Conservation (phyloP, 768 basidiomycete genomes). For the Boletus eberwhitei region DNA sequence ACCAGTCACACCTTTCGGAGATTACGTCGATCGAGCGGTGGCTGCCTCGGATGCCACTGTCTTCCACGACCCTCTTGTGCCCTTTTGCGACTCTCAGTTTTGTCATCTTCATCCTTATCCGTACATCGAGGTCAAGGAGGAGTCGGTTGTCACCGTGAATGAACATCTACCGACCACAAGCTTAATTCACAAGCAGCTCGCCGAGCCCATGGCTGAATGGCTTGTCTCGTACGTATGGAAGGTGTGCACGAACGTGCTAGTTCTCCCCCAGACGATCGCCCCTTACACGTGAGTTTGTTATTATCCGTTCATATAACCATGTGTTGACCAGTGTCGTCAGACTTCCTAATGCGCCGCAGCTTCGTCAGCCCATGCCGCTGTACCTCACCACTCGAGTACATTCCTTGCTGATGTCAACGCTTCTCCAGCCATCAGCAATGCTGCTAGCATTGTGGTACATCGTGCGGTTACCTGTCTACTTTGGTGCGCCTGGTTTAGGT, state of each 20-base stretch:
- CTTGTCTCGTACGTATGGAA: slow-evolving; percentile 79
- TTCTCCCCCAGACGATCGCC: slow-evolving; percentile 52
- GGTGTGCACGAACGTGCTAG: slow-evolving; percentile 69
- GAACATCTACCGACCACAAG: slow-evolving; percentile 36
- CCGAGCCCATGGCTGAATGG: slow-evolving; percentile 79
- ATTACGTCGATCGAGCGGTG: slow-evolving; percentile 72
- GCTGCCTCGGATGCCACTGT: slow-evolving; percentile 37
- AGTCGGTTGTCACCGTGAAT: slow-evolving; percentile 41
- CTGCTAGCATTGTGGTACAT: slow-evolving; percentile 83
- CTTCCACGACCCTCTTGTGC: slow-evolving; percentile 22
- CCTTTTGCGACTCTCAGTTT: slow-evolving; percentile 25
- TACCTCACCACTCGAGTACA: slow-evolving; percentile 60
- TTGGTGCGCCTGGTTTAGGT: slow-evolving; percentile 49
- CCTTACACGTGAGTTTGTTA: slow-evolving; percentile 49
- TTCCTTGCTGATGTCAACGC: slow-evolving; percentile 70
- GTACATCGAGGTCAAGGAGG: slow-evolving; percentile 15
- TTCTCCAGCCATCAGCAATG: slow-evolving; percentile 78
- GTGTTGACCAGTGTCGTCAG: slow-evolving; percentile 17
- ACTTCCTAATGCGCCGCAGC: slow-evolving; percentile 30
- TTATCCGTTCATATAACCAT: background rate
- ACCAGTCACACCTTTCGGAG: slow-evolving; percentile 73
- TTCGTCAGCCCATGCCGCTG: slow-evolving; percentile 39
- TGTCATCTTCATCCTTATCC: slow-evolving; percentile 18
- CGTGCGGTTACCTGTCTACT: slow-evolving; percentile 67
- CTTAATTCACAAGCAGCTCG: slow-evolving; percentile 63